These are phyloP conservation scores for Talaromyces sp. DNA, from an alignment of 2,329 filamentous ascomycete genomes.

Conservation along the genomic window DNA sequence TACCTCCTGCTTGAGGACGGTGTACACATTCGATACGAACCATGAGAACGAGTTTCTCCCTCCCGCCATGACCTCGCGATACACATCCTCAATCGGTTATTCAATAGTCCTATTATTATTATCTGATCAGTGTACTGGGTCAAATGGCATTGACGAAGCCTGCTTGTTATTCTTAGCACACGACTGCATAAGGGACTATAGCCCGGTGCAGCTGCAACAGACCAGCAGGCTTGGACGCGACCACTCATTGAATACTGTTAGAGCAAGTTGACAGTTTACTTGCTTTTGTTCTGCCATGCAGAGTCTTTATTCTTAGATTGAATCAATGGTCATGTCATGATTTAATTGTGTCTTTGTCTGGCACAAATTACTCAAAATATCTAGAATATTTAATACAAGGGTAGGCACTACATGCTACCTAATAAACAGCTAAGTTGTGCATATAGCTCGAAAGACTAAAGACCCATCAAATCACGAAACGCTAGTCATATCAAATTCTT, in stretches of 20 bases:
- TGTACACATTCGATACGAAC: not conserved
- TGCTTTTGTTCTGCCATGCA: conserved; percentile 12
- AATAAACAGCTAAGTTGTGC: too few relatives aligned
- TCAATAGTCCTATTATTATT: not conserved
- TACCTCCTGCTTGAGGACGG: not conserved
- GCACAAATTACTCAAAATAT: not conserved
- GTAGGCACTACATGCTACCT: too few relatives aligned
- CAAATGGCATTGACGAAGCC: not conserved
- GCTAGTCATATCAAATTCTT: not conserved
- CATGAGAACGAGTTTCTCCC: not conserved
- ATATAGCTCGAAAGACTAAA: too few relatives aligned
- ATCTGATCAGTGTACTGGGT: not conserved
- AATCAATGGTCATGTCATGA: not conserved
- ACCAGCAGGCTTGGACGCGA: not conserved
- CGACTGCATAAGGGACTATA: not conserved
- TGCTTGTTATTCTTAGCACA: not conserved
- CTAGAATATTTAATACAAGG: too few relatives aligned
- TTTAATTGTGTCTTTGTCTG: not conserved
- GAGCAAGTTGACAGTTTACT: conserved; percentile 10
- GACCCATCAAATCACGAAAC: conserved; percentile 53
- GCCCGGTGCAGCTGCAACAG: not conserved
- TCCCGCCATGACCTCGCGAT: conserved; percentile 4
- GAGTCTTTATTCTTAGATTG: conserved; percentile 10
- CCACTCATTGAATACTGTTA: not conserved
- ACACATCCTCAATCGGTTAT: not conserved